Evolutionary conservation across 106 monocot genomes (phyloP).

Genomic region (Hemerocallis citrina): DNA sequence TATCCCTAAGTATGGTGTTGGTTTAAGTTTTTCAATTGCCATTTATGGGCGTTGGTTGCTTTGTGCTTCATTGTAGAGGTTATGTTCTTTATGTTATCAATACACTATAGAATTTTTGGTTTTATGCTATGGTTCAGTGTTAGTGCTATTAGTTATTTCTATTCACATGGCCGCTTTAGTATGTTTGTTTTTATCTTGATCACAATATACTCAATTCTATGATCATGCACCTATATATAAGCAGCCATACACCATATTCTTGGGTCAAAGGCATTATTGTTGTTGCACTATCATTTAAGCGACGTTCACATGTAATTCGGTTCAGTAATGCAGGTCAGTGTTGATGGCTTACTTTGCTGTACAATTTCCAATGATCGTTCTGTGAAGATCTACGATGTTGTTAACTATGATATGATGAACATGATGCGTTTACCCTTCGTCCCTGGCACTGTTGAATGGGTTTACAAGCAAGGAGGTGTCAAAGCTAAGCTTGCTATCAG

Average conservation of each 20-base stretch:
- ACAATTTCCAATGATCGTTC: slow-evolving; percentile 86
- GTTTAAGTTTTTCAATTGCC: background rate
- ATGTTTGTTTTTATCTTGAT: background rate
- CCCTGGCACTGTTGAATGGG: slow-evolving; percentile 86
- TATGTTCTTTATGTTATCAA: too few species aligned
- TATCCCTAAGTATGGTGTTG: background rate
- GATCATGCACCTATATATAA: too few species aligned
- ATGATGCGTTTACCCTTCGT: slow-evolving; percentile 82
- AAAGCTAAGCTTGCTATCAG: slow-evolving; percentile 89
- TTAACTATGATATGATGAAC: slow-evolving; percentile 99
- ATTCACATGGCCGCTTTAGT: background rate
- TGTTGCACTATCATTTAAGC: slow-evolving; percentile 1
- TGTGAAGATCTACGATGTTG: slow-evolving; percentile 97
- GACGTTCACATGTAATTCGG: slow-evolving; percentile 31
- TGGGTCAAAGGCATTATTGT: background rate
- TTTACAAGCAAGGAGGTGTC: slow-evolving; percentile 82
- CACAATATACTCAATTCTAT: background rate
- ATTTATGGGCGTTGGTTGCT: background rate
- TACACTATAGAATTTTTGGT: background rate
- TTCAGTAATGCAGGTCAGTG: slow-evolving; percentile 86
- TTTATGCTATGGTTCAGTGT: background rate
- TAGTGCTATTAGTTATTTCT: background rate
- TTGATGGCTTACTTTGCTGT: slow-evolving; percentile 90
- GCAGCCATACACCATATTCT: background rate
- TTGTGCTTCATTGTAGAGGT: background rate